Base-by-base conservation (phyloP, 1,139 yeast genomes). In the Debaryomyces singareniensis region DNA sequence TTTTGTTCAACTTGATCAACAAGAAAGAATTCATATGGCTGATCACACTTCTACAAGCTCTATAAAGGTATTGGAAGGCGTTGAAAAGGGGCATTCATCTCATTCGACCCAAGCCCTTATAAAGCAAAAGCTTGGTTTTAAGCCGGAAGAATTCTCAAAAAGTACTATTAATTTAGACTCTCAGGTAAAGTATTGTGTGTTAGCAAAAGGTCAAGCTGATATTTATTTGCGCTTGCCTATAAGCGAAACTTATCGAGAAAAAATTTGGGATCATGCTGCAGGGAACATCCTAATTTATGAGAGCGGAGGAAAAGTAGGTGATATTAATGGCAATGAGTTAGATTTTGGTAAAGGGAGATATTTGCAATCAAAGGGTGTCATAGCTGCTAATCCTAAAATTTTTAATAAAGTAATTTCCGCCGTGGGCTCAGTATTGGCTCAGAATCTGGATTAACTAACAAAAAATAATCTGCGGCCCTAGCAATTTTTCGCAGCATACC, bases 251-350 rank as follows among this genome's bases (percentile, higher is more conserved):
- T 91, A 89, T 54, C 74, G 85, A 47, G 99, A 91, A 53, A 91
- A 93, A 59, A 87, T 91, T 37, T 91, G 98, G 98, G 99, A 91
- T 55, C 99, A 91, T 53, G 97, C 97, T 15, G 95, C 96, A 2
- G 99, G 98, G 4, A 81, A 83, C 44, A 67, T 89, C 9, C 71
- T 91, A 40, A 78, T 93, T 26, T 68, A 74, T 22, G 98, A 93
- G 55, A 84, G 94, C 44, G 97, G 97, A 27, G 98, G 98, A 5
- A 55, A 64, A 31, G 97, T 91, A 16, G 78, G 93, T 10, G 98
- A 91, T 51, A 75, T 89, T 49, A 53, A 71, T 34, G 95, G 96
- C 7, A 63, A 66, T 21, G 56, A 55, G n/a, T 70, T 91, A 39
- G 77, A 91, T 49, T 93, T 91, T 47, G 89, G 96, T n/a, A 64